A percentile compares a stretch with the other conserved stretches of the same genome.
Conservation (phyloP, 192 early-diverging fungal genomes). For the Lobosporangium transversale region DNA sequence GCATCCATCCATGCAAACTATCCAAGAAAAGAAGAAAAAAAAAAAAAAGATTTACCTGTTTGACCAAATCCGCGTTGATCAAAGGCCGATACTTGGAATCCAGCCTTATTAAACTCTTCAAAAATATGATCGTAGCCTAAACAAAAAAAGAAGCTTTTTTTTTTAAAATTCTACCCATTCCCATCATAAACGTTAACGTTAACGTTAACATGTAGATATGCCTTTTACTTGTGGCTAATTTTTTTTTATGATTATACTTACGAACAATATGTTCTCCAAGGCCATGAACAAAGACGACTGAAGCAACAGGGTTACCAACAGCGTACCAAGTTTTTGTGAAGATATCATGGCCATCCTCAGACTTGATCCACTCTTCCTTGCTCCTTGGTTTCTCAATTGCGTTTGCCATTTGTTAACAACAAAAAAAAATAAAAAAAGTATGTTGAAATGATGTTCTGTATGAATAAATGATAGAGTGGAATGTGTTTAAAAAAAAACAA, state of each 20-base stretch:
- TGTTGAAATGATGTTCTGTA: background rate
- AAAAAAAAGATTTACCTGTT: conserved; percentile 47
- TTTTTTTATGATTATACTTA: conserved; percentile 7
- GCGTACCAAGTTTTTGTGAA: conserved; percentile 64
- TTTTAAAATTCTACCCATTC: background rate
- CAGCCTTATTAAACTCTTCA: conserved; percentile 58
- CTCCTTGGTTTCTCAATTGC: conserved; percentile 10
- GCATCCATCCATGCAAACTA: too few relatives aligned
- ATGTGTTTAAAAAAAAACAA: background rate
- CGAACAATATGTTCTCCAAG: conserved; percentile 64
- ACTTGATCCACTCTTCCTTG: conserved; percentile 57
- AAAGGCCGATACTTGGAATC: conserved; percentile 65
- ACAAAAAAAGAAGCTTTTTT: background rate
- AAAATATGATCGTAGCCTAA: conserved; percentile 68
- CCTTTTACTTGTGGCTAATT: background rate
- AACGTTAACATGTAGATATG: background rate
- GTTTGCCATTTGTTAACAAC: conserved; percentile 2
- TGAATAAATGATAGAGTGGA: background rate
- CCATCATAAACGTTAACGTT: background rate
- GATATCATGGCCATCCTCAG: conserved; percentile 53
- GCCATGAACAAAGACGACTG: conserved; percentile 62
- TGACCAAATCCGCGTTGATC: conserved; percentile 78
- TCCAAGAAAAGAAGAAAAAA: background rate
- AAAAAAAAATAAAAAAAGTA: background rate
- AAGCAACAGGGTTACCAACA: conserved; percentile 37